Evolutionary conservation across 192 early-diverging fungal genomes (phyloP).

Genomic region (Coemansia sp.): DNA sequence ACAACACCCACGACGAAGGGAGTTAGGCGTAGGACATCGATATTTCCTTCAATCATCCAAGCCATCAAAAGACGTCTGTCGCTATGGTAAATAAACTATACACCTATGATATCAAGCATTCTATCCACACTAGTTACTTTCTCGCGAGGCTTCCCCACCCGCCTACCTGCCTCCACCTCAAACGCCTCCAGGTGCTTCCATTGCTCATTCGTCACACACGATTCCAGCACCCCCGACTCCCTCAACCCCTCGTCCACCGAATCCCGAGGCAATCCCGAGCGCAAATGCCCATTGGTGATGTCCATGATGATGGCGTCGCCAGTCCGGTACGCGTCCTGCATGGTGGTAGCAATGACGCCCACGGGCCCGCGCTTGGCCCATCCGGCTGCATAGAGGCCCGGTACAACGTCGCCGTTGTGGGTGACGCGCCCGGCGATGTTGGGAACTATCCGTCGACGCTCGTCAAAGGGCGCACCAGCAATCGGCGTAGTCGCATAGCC

Average conservation of each 20-base stretch:
- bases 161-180: constrained; percentile 65
- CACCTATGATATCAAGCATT: constrained; percentile 56
- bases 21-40: background rate
- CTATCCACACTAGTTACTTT: constrained; percentile 65
- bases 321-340: constrained; percentile 91
- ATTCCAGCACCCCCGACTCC: constrained; percentile 22
- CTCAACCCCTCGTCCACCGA: constrained; percentile 27
- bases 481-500: constrained; percentile 80
- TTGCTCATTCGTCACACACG: constrained; percentile 64
- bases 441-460: constrained; percentile 61
- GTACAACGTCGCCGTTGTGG: constrained; percentile 45
- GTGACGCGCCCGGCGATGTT: constrained; percentile 77
- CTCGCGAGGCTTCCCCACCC: constrained; percentile 76
- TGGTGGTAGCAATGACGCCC: constrained; percentile 92
- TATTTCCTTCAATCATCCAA: constrained; percentile 27
- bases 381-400: constrained; percentile 83
- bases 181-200: constrained; percentile 81
- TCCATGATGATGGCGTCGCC: constrained; percentile 72
- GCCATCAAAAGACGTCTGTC: constrained; percentile 27
- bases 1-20: background rate
- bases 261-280: background rate
- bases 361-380: constrained; percentile 96
- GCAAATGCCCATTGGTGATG: constrained; percentile 48
- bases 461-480: constrained; percentile 74
- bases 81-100: constrained; percentile 15